A percentile compares a stretch with the other conserved stretches of the same genome.
Conservation (phyloP, 1,139 yeast genomes). For the Zygotorulaspora mrakii region DNA sequence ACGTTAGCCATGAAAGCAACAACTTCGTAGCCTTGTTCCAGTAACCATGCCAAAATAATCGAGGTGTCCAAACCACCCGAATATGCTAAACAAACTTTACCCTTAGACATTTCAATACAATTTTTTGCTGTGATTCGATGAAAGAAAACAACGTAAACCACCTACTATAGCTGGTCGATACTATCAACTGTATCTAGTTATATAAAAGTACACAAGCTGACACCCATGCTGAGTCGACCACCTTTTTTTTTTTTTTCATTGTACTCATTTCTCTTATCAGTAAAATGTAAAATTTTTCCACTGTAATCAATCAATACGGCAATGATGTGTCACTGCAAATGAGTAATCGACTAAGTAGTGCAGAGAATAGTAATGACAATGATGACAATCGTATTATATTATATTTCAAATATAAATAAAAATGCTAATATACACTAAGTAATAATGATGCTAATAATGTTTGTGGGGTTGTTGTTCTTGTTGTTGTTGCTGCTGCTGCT, state of each 20-base stretch:
- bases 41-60: constrained; percentile 93
- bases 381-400: constrained; percentile 2
- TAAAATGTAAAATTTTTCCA: too few species aligned
- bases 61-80: constrained; percentile 99
- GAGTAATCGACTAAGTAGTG: too few species aligned
- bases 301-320: too few species aligned
- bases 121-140: too few species aligned
- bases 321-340: too few species aligned
- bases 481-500: neutral
- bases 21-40: constrained; percentile 96
- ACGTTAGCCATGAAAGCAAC: constrained; percentile 96
- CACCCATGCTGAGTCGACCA: too few species aligned
- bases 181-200: too few species aligned
- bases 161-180: too few species aligned
- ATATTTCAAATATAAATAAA: constrained; percentile 2
- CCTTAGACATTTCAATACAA: constrained; percentile 88
- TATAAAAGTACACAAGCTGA: too few species aligned
- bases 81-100: constrained; percentile 98
- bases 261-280: too few species aligned
- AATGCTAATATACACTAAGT: constrained; percentile 41
- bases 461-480: neutral
- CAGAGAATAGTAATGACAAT: constrained; percentile 1
- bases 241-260: too few species aligned
- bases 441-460: neutral
- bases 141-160: too few species aligned